Percentiles rank a stretch among this genome's conserved stretches.
Conservation (phyloP, 176 grass and related monocot species). For the Saccharum officinarum region DNA sequence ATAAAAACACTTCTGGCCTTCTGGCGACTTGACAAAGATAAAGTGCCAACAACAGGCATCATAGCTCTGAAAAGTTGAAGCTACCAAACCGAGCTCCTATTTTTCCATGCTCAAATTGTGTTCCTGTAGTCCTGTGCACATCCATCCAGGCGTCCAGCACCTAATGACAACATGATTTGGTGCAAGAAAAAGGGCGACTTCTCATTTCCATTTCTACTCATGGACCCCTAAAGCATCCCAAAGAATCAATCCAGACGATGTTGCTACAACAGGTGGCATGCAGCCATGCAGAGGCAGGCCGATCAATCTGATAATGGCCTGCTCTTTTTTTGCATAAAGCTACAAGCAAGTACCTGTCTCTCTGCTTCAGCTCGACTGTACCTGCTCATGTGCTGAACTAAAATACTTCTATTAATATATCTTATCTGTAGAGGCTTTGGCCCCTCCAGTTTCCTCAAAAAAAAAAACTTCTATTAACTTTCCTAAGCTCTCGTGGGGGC, state of each 20-base stretch:
- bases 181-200: conserved; percentile 17
- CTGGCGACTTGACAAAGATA: not conserved
- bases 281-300: not conserved
- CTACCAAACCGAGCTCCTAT: not conserved
- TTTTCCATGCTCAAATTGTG: conserved; percentile 10
- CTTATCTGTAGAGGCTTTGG: no score
- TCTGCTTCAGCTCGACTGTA: not conserved
- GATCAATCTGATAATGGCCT: conserved; percentile 19
- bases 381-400: not conserved
- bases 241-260: conserved; percentile 20
- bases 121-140: not conserved
- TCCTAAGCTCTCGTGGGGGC: not conserved
- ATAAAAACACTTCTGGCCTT: not conserved
- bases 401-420: not conserved
- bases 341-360: not conserved
- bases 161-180: conserved; percentile 16
- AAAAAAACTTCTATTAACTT: not conserved
- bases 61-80: conserved; percentile 13
- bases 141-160: not conserved
- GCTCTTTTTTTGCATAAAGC: conserved; percentile 10
- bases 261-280: conserved; percentile 19
- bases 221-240: not conserved
- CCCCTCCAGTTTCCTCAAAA: no score
- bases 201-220: conserved; percentile 11
- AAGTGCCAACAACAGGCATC: not conserved